phyloP scores from a whole-genome alignment of 768 basidiomycete genomes.

The Phallus indusiatus region DNA sequence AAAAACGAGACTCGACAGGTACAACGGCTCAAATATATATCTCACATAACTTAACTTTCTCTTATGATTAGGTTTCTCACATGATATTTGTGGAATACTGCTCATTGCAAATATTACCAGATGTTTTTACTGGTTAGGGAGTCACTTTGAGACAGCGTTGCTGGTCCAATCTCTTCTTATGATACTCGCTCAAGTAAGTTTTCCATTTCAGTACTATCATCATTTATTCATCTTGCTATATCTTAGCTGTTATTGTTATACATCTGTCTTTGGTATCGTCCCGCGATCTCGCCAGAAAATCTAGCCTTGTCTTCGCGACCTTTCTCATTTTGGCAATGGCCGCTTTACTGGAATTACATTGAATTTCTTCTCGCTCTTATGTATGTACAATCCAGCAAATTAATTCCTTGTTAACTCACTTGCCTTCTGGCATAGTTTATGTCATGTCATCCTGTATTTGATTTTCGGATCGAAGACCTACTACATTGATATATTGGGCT shows the following conservation, averaged over 20 bases:
- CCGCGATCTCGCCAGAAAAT: slow-evolving; percentile 48
- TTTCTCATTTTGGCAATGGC: slow-evolving; percentile 82
- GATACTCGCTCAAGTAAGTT: slow-evolving; percentile 70
- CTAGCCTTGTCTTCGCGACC: slow-evolving; percentile 53
- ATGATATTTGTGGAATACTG: slow-evolving; percentile 81
- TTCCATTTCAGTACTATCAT: neutral
- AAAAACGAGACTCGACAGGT: slow-evolving; percentile 38
- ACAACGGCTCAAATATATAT: slow-evolving; percentile 1
- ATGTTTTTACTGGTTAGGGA: slow-evolving; percentile 87
- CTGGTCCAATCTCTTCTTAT: slow-evolving; percentile 78
- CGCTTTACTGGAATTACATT: slow-evolving; percentile 64
- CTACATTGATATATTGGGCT: slow-evolving; percentile 60
- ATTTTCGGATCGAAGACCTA: slow-evolving; percentile 56
- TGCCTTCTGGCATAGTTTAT: slow-evolving; percentile 30
- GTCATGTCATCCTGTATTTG: slow-evolving; percentile 63
- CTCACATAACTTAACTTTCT: slow-evolving; percentile 8
- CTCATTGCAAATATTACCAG: slow-evolving; percentile 78
- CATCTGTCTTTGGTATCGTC: slow-evolving; percentile 70
- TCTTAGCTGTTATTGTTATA: slow-evolving; percentile 65
- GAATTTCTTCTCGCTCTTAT: slow-evolving; percentile 76
- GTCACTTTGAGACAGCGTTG: slow-evolving; percentile 66
- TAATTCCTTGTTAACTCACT: neutral
- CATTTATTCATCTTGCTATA: slow-evolving; percentile 14
- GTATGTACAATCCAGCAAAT: slow-evolving; percentile 29
- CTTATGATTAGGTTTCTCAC: slow-evolving; percentile 52